Conservation (phyloP, 2,329 filamentous ascomycete genomes). For the Penicillium sp. region DNA sequence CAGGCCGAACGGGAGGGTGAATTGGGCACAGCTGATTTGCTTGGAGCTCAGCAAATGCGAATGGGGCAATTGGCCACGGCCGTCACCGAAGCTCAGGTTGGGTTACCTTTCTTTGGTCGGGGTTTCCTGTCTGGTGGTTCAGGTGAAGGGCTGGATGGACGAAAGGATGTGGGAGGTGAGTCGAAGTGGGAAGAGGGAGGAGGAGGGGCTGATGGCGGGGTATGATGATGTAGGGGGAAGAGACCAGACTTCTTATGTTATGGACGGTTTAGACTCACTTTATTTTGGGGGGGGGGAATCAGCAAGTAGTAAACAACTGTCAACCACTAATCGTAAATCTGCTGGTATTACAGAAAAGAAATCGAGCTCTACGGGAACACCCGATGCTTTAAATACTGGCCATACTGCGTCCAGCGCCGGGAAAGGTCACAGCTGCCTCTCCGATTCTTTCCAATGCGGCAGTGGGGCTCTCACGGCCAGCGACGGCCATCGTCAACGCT, state of each 20-base stretch:
- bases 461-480: constrained; percentile 34
- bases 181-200: neutral
- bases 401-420: constrained; percentile 19
- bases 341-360: constrained; percentile 3
- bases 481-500: constrained; percentile 25
- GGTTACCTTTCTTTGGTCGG: constrained; percentile 6
- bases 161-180: constrained; percentile 1
- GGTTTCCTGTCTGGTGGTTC: constrained; percentile 8
- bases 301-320: constrained; percentile 7
- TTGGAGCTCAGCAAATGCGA: constrained; percentile 17
- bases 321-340: constrained; percentile 6
- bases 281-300: constrained; percentile 1
- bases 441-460: constrained; percentile 42
- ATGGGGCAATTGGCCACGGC: constrained; percentile 21
- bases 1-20: constrained; percentile 23
- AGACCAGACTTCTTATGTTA: neutral
- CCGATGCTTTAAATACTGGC: constrained; percentile 27
- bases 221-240: constrained; percentile 11
- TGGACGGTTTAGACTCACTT: constrained; percentile 19
- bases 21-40: constrained; percentile 21
- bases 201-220: constrained; percentile 24
- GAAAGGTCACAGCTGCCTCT: constrained; percentile 32
- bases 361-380: constrained; percentile 17
- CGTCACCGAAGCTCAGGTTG: constrained; percentile 19
- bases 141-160: neutral